Conservation (phyloP, 805 yeast species). For the Candida maesae region DNA sequence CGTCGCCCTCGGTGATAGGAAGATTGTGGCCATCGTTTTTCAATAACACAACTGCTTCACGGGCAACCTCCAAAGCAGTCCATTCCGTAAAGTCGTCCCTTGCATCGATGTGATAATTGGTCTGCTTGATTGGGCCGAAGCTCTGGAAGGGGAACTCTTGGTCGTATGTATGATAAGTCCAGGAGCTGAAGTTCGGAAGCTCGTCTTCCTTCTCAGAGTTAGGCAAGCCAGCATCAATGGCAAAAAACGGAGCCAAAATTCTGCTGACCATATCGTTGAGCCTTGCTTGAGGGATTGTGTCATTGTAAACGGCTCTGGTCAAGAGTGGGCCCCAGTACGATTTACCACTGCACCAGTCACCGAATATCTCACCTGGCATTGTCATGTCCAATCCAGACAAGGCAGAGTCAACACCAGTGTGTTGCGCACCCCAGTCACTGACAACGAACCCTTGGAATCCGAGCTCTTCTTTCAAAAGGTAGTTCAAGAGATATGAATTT, state of each 20-base stretch:
- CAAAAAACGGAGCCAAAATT: constrained; percentile 53
- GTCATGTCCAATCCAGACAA: constrained; percentile 62
- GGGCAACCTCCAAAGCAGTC: constrained; percentile 49
- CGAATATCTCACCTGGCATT: constrained; percentile 58
- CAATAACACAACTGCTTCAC: constrained; percentile 53
- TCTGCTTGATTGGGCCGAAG: constrained; percentile 48
- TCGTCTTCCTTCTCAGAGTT: constrained; percentile 38
- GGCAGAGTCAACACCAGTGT: constrained; percentile 51
- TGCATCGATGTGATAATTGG: constrained; percentile 54
- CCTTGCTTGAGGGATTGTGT: constrained; percentile 48
- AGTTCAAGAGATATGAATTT: constrained; percentile 51
- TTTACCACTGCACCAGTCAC: constrained; percentile 49
- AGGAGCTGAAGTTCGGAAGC: constrained; percentile 52
- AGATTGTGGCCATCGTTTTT: constrained; percentile 49
- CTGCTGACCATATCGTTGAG: constrained; percentile 61
- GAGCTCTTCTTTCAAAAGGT: constrained; percentile 53
- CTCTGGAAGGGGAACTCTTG: constrained; percentile 51
- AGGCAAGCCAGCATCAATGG: constrained; percentile 34
- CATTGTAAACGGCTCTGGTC: constrained; percentile 51
- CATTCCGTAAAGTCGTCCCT: constrained; percentile 44
- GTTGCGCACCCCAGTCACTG: constrained; percentile 66
- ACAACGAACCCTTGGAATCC: constrained; percentile 69
- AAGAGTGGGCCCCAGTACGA: constrained; percentile 57
- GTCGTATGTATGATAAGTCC: constrained; percentile 55
- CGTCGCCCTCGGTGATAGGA: constrained; percentile 46